Conservation (phyloP, 176 grass and related monocot genomes). For the Oryza longistaminata region DNA sequence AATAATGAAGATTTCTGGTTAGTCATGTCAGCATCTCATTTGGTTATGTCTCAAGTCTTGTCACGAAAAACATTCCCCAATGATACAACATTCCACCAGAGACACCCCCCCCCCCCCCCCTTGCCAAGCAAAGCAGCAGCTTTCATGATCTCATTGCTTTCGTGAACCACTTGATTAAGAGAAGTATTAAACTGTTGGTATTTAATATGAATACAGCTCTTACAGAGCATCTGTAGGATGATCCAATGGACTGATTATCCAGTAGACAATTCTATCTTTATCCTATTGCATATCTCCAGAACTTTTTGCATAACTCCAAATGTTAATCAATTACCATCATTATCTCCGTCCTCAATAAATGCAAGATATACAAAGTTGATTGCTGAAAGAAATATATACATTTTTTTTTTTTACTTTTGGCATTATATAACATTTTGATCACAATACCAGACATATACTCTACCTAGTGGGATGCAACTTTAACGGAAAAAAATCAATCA, state of each 20-base stretch:
- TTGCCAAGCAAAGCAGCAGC: neutral
- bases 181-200: neutral
- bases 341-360: neutral
- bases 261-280: neutral
- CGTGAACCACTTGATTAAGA: neutral
- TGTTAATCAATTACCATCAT: conserved; percentile 17
- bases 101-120: neutral
- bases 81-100: neutral
- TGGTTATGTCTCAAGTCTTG: neutral
- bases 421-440: neutral
- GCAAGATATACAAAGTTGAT: neutral
- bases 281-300: neutral
- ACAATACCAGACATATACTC: neutral
- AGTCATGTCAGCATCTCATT: neutral
- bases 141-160: neutral
- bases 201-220: neutral
- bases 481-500: neutral
- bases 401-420: neutral
- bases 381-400: neutral
- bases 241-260: neutral
- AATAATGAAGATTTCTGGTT: neutral
- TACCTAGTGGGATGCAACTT: neutral
- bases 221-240: neutral
- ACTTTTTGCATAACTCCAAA: neutral
- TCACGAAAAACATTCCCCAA: neutral